Evolutionary conservation across 208 protist species (phyloP).

Genomic region (Leishmania aethiopica): DNA sequence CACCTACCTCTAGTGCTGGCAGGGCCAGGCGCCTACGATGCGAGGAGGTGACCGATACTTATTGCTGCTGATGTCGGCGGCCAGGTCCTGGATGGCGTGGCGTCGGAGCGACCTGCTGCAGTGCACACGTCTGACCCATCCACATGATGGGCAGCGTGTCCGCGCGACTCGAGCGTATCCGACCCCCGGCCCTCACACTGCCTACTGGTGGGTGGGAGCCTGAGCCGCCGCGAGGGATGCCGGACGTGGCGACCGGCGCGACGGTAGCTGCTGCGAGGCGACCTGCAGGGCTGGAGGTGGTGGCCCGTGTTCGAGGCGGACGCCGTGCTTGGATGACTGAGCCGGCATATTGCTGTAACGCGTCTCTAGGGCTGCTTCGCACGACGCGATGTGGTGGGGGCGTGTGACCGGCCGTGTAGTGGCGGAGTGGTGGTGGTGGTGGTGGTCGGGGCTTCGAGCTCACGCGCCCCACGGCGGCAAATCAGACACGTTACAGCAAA

Average conservation of each 20-base stretch:
- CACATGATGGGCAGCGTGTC: not conserved
- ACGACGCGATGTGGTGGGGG: not conserved
- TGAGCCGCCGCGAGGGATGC: not conserved
- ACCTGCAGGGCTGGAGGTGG: too few species aligned
- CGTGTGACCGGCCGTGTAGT: not conserved
- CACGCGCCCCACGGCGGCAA: not conserved
- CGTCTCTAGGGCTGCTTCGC: not conserved
- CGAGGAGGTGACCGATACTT: not conserved
- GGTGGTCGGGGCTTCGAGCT: not conserved
- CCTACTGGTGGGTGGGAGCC: not conserved
- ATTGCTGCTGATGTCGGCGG: not conserved
- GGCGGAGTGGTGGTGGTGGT: not conserved
- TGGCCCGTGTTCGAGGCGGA: too few species aligned
- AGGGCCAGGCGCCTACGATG: not conserved
- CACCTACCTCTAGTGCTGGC: not conserved
- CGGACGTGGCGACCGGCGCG: rapidly evolving
- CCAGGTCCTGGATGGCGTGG: not conserved
- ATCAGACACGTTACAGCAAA: not conserved
- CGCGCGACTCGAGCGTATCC: not conserved
- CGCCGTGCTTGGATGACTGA: not conserved
- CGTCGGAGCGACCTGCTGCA: not conserved
- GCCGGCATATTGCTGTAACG: not conserved
- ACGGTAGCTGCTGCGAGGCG: not conserved
- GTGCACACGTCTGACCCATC: not conserved
- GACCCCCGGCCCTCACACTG: not conserved